These are phyloP conservation scores for Pseudogymnoascus sp. DNA, from an alignment of 2,329 filamentous ascomycete genomes.

Conservation along the genomic window DNA sequence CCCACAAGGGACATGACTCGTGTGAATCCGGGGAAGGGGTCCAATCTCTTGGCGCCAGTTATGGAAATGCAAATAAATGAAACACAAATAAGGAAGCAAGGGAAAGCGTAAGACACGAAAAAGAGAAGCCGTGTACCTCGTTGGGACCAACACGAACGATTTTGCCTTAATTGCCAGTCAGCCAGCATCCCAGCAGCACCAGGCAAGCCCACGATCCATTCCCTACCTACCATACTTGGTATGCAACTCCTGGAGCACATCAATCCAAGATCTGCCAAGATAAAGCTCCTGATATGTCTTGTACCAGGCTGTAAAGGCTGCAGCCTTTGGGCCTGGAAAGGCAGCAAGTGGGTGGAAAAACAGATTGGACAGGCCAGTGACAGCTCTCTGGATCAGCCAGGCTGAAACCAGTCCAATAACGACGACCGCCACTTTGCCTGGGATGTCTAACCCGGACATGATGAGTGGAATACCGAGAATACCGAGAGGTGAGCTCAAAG, in stretches of 20 bases:
- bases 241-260: conserved; percentile 27
- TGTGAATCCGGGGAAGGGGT: background rate
- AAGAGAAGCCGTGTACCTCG: background rate
- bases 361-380: conserved; percentile 13
- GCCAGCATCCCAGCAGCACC: background rate
- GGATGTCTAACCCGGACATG: background rate
- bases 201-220: background rate
- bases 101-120: background rate
- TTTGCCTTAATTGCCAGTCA: conserved; percentile 18
- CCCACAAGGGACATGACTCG: background rate
- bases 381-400: background rate
- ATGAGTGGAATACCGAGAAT: background rate
- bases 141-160: conserved; percentile 26
- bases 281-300: conserved; percentile 23
- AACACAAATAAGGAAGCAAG: background rate
- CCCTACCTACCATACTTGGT: conserved; percentile 32
- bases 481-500: background rate
- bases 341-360: conserved; percentile 26
- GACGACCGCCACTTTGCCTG: background rate
- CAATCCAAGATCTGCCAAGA: conserved; percentile 17
- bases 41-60: background rate
- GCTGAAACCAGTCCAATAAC: conserved; percentile 2
- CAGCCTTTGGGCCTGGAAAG: conserved; percentile 28
- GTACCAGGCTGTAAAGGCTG: conserved; percentile 26
- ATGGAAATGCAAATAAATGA: background rate